phyloP scores from a whole-genome alignment of 2,329 filamentous ascomycete genomes.

The Colletotrichum orbiculare region DNA sequence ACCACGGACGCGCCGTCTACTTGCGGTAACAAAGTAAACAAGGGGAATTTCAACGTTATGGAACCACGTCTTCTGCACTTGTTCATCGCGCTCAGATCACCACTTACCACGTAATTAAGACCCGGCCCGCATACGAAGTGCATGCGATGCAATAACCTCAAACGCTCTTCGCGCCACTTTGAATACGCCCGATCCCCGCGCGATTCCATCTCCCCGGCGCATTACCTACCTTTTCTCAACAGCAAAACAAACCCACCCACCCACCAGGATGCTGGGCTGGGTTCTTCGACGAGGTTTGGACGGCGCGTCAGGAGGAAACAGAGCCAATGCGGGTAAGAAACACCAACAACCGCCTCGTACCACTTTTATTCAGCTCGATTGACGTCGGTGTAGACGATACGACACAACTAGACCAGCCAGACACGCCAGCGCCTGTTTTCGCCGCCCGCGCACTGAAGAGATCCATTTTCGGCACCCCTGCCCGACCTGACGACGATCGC shows the following conservation, averaged over 20 bases:
- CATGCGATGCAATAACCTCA: slow-evolving; percentile 18
- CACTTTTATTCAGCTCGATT: background rate
- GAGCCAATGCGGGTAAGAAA: slow-evolving; percentile 39
- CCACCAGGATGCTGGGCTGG: slow-evolving; percentile 66
- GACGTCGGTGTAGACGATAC: slow-evolving; percentile 46
- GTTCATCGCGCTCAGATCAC: slow-evolving; percentile 35
- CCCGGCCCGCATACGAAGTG: slow-evolving; percentile 21
- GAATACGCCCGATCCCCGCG: slow-evolving; percentile 10
- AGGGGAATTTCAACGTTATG: slow-evolving; percentile 1
- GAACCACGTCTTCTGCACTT: slow-evolving; percentile 9
- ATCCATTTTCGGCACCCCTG: slow-evolving; percentile 71
- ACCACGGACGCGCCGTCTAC: slow-evolving; percentile 36
- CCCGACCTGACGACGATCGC: slow-evolving; percentile 50
- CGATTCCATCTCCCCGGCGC: background rate
- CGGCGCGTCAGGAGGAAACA: slow-evolving; percentile 48
- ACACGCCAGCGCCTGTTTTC: slow-evolving; percentile 75
- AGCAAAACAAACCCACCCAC: slow-evolving; percentile 10
- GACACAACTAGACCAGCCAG: slow-evolving; percentile 66
- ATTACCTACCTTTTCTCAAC: background rate
- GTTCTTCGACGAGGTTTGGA: slow-evolving; percentile 62
- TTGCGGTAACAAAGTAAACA: slow-evolving; percentile 44
- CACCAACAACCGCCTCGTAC: background rate
- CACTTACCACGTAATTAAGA: slow-evolving; percentile 23
- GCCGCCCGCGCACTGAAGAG: slow-evolving; percentile 73
- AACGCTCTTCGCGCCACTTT: slow-evolving; percentile 13